A percentile compares a stretch with the other conserved stretches of the same genome.
These are phyloP conservation scores for Warburgia ugandensis DNA, from an alignment of 164 flowering plant species.

Conservation along the genomic window DNA sequence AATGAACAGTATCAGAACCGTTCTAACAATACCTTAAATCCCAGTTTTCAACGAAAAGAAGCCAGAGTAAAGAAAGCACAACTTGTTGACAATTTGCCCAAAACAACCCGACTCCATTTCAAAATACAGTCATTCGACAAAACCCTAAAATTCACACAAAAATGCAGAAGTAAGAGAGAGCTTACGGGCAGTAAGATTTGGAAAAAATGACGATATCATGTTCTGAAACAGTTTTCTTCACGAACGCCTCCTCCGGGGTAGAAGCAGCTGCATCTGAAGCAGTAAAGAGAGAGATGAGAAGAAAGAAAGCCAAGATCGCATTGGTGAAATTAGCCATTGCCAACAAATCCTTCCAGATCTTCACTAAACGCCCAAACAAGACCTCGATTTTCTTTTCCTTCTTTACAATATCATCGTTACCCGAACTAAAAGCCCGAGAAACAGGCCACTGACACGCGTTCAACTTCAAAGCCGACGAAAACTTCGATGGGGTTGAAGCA, in stretches of 20 bases:
- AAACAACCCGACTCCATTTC: background rate
- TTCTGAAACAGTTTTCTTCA: conserved; percentile 56
- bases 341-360: background rate
- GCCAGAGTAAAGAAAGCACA: background rate
- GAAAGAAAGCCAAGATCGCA: background rate
- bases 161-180: background rate
- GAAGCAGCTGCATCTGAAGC: conserved; percentile 5
- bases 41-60: background rate
- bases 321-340: conserved; percentile 5
- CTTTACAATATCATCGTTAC: too few species aligned
- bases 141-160: background rate
- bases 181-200: conserved; percentile 89
- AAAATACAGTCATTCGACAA: background rate
- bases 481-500: too few species aligned
- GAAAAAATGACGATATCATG: conserved; percentile 79
- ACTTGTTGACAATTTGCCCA: background rate
- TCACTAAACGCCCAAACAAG: too few species aligned
- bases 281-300: conserved; percentile 2
- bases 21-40: background rate
- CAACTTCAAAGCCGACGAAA: too few species aligned
- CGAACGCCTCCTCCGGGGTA: conserved; percentile 33
- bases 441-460: too few species aligned
- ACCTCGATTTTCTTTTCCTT: too few species aligned
- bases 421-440: too few species aligned
- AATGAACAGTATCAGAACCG: background rate